A percentile compares a stretch with the other conserved stretches of the same genome.
Evolutionary conservation across 2,329 filamentous ascomycete species (phyloP).

Genomic region (Verticillium nonalfalfae): DNA sequence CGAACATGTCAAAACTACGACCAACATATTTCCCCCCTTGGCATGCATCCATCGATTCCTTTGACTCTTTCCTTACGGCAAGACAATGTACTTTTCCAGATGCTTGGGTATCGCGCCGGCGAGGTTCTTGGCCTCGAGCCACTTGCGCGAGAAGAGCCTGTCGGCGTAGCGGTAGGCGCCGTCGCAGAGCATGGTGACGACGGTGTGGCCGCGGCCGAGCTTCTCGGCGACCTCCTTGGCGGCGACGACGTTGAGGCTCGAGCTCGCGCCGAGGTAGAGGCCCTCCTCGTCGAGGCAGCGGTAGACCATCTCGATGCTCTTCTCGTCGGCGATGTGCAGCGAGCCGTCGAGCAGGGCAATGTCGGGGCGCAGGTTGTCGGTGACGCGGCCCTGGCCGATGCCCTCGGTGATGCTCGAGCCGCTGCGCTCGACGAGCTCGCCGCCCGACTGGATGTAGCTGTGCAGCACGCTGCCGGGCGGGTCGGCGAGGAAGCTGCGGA

Average conservation of each 20-base stretch:
- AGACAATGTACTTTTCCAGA: constrained; percentile 88
- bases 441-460: constrained; percentile 82
- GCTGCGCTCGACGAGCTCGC: constrained; percentile 71
- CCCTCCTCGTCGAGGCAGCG: constrained; percentile 93
- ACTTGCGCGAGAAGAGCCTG: constrained; percentile 83
- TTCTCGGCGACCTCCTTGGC: constrained; percentile 91
- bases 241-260: constrained; percentile 88
- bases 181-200: constrained; percentile 91
- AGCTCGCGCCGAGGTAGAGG: constrained; percentile 89
- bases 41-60: neutral
- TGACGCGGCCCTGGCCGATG: constrained; percentile 92
- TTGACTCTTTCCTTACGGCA: constrained; percentile 48
- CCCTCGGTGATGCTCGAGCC: constrained; percentile 95
- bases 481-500: constrained; percentile 87
- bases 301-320: constrained; percentile 97
- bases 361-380: constrained; percentile 87
- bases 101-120: constrained; percentile 75
- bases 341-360: constrained; percentile 79
- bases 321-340: constrained; percentile 79
- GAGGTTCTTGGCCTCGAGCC: constrained; percentile 82
- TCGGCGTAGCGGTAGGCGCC: constrained; percentile 98
- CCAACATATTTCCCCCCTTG: neutral
- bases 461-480: constrained; percentile 91
- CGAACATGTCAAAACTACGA: constrained; percentile 8
- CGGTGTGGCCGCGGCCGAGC: constrained; percentile 79